Evolutionary conservation across 202 grass and related monocot species (phyloP), one percentile per base, ranked within the genome.

Genomic region (Dendrocalamus latiflorus): DNA sequence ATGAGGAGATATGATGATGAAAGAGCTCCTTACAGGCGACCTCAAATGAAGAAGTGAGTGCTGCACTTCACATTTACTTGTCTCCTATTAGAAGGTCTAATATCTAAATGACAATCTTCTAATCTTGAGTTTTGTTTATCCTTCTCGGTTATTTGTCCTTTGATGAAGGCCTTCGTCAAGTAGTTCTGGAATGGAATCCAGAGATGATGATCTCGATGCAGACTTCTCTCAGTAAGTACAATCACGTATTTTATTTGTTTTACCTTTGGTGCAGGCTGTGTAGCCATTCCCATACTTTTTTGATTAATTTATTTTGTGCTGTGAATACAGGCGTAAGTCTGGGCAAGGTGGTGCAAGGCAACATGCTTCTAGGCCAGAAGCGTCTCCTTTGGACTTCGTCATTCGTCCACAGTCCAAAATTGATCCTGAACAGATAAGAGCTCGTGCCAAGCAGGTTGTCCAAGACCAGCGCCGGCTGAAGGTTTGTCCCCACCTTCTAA

Each of bases 401-500:
- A 87, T 98, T 60, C 89, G 95, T 20, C 96, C 96, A 63, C 96
- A 93, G 64, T 98, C 93, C 20, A 94, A 95, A 77, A 50, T 98
- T 69, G 96, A 98, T 43, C 96, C 93, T 1, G 93, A 95, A 65
- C 75, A 84, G 70, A 91, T 98, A 74, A 80, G 93, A 28, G 93
- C 91, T 70, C 87, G 86, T 74, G 96, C 93, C 66, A 99, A 95
- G 73, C 93, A 99, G 84, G 84, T 88, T 76, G 77, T 95, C 26
- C 89, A 83, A 66, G 93, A 99, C 51, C 91, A 88, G 63, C 91
- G 89, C 26, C 74, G 93, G 41, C 36, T 90, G 62, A 98, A 95
- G 93, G 96, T 87, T 76, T 85, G 15, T 34, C 51, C 9, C 7
- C 15, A 81, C 16, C 26, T 77, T 59, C 16, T 20, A 22, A 22